Percentiles rank a stretch among this genome's conserved stretches.
Conservation (phyloP, 2,329 filamentous ascomycete genomes). For the Trichoderma harzianum region DNA sequence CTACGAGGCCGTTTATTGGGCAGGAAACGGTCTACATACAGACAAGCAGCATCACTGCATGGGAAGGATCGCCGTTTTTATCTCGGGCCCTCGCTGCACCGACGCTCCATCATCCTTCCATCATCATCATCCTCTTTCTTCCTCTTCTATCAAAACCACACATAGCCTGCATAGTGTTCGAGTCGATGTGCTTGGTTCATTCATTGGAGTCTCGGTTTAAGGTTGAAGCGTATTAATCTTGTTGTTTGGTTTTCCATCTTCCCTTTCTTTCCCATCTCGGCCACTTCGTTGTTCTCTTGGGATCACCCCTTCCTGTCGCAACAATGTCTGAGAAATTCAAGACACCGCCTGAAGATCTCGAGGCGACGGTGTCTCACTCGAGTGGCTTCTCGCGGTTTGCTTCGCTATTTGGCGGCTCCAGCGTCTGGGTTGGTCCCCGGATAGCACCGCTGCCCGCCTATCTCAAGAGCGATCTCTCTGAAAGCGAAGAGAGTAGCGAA, state of each 20-base stretch:
- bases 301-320: background rate
- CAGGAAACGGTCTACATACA: background rate
- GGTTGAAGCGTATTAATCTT: background rate
- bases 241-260: background rate
- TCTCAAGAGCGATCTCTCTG: slow-evolving; percentile 32
- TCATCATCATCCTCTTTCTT: background rate
- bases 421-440: slow-evolving; percentile 47
- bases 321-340: slow-evolving; percentile 29
- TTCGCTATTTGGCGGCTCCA: slow-evolving; percentile 37
- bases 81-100: slow-evolving; percentile 16
- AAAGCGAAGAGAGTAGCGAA: slow-evolving; percentile 45
- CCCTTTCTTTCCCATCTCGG: background rate
- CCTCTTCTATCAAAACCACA: background rate
- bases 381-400: slow-evolving; percentile 30
- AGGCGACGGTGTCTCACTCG: slow-evolving; percentile 17
- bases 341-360: slow-evolving; percentile 18
- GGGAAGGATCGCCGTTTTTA: slow-evolving; percentile 8
- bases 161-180: background rate
- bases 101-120: background rate
- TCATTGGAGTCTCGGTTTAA: background rate
- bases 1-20: slow-evolving; percentile 5
- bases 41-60: background rate
- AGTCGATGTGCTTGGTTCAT: background rate
- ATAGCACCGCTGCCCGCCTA: slow-evolving; percentile 46
- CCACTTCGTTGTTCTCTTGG: background rate